A percentile compares a stretch with the other conserved stretches of the same genome.
Conservation (phyloP, 306 rosid genomes). For the Notholithocarpus densiflorus region DNA sequence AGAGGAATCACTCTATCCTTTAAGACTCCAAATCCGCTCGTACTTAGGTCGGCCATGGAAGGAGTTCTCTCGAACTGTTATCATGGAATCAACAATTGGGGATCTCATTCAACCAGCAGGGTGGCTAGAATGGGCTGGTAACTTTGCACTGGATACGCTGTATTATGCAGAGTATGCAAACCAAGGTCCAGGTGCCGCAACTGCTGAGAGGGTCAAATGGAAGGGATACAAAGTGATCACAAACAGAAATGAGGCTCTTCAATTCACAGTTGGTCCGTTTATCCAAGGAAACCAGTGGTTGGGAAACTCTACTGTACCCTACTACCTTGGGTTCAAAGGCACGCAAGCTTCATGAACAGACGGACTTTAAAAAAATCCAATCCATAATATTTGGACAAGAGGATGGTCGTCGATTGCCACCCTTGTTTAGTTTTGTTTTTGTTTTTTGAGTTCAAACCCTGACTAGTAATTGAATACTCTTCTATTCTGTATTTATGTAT, state of each 20-base stretch:
- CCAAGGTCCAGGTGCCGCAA: conserved; percentile 19
- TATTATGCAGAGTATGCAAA: conserved; percentile 28
- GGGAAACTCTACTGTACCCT: conserved; percentile 10
- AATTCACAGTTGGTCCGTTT: conserved; percentile 21
- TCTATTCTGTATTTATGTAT: too few relatives aligned
- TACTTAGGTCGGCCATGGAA: conserved; percentile 38
- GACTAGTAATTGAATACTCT: too few relatives aligned
- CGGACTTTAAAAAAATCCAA: too few relatives aligned
- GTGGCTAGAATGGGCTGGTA: conserved; percentile 26
- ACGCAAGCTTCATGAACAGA: not conserved
- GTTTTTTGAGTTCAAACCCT: too few relatives aligned
- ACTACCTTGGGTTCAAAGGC: conserved; percentile 19
- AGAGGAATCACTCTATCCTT: not conserved
- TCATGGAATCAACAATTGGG: conserved; percentile 22
- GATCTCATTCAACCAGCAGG: conserved; percentile 35
- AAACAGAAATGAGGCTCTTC: conserved; percentile 23
- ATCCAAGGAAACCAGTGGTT: conserved; percentile 27
- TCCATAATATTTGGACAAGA: too few relatives aligned
- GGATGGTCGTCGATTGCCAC: too few relatives aligned
- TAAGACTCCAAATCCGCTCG: conserved; percentile 3
- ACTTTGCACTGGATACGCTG: conserved; percentile 20
- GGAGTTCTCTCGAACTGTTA: conserved; percentile 22
- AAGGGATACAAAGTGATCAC: conserved; percentile 27
- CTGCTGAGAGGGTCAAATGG: conserved; percentile 23
- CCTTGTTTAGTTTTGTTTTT: too few relatives aligned